phyloP scores from a whole-genome alignment of 495 filamentous ascomycete genomes.

The Articulospora tetracladia region DNA sequence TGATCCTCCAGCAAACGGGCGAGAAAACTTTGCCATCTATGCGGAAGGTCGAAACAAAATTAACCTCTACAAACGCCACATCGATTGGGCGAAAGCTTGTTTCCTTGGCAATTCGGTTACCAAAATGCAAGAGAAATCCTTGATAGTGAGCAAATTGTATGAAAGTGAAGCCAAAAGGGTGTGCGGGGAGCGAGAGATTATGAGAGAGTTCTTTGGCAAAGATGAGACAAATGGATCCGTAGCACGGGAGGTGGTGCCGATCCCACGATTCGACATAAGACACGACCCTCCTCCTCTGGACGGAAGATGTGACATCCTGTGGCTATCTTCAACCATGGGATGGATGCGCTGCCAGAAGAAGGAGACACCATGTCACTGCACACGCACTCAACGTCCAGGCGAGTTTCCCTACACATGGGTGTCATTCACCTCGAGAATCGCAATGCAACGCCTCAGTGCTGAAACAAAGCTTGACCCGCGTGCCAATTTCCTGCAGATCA shows the following conservation, averaged over 20 bases:
- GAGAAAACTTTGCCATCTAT: conserved; percentile 17
- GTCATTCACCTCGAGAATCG: neutral
- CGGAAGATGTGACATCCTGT: neutral
- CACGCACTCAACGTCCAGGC: neutral
- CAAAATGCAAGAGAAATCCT: neutral
- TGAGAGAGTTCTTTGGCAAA: conserved; percentile 21
- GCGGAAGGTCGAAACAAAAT: conserved; percentile 2
- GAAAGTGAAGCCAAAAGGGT: conserved; percentile 7
- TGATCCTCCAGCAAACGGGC: conserved; percentile 21
- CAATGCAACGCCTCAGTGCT: neutral
- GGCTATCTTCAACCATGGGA: neutral
- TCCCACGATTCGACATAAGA: conserved; percentile 11
- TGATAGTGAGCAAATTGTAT: conserved; percentile 11
- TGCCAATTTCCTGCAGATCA: neutral
- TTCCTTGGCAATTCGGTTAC: neutral
- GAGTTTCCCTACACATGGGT: neutral
- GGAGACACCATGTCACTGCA: neutral
- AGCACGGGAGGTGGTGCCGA: conserved; percentile 8
- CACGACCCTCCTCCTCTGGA: neutral
- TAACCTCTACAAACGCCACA: neutral
- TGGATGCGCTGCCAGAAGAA: neutral
- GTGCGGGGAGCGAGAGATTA: conserved; percentile 20
- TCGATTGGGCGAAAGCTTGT: conserved; percentile 4
- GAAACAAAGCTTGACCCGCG: neutral
- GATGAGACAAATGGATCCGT: conserved; percentile 10